Percentiles rank a stretch among this genome's conserved stretches.
Evolutionary conservation across 2,329 filamentous ascomycete genomes (phyloP).

Genomic region (Fusarium sp.): DNA sequence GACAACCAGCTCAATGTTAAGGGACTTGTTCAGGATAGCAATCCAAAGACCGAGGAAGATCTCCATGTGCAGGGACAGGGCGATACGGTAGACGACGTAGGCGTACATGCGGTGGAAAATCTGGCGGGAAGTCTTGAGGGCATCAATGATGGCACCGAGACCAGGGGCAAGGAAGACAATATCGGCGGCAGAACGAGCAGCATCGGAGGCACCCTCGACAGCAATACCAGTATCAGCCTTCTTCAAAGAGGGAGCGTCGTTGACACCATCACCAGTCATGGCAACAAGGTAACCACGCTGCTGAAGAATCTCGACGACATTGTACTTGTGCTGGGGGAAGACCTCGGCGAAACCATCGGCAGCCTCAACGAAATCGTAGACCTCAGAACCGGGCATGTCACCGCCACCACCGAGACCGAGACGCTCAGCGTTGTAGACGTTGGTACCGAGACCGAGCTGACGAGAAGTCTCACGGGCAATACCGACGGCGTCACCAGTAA

Average conservation of each 20-base stretch:
- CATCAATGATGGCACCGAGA: constrained; percentile 92
- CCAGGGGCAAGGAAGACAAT: constrained; percentile 94
- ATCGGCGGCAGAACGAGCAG: constrained; percentile 89
- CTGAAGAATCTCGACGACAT: constrained; percentile 84
- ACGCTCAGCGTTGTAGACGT: constrained; percentile 93
- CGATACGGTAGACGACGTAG: constrained; percentile 95
- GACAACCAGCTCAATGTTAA: constrained; percentile 89
- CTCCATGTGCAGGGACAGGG: constrained; percentile 89
- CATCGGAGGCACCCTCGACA: constrained; percentile 91
- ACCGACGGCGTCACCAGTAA: constrained; percentile 93
- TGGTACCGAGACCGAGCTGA: constrained; percentile 90
- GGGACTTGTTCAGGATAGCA: constrained; percentile 83
- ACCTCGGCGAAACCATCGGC: constrained; percentile 96
- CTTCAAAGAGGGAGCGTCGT: constrained; percentile 92
- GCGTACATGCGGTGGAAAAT: constrained; percentile 98
- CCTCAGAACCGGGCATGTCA: constrained; percentile 93
- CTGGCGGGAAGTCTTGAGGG: constrained; percentile 91
- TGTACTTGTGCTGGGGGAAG: constrained; percentile 91
- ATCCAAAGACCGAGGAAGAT: constrained; percentile 95
- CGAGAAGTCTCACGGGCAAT: constrained; percentile 93
- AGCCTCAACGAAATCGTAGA: constrained; percentile 95
- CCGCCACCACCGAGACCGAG: constrained; percentile 90
- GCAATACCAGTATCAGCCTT: constrained; percentile 98
- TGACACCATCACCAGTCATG: constrained; percentile 97
- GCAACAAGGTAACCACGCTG: constrained; percentile 93